Evolutionary conservation across 768 basidiomycete species (phyloP).

Genomic region (Lactarius pseudohatsudake): DNA sequence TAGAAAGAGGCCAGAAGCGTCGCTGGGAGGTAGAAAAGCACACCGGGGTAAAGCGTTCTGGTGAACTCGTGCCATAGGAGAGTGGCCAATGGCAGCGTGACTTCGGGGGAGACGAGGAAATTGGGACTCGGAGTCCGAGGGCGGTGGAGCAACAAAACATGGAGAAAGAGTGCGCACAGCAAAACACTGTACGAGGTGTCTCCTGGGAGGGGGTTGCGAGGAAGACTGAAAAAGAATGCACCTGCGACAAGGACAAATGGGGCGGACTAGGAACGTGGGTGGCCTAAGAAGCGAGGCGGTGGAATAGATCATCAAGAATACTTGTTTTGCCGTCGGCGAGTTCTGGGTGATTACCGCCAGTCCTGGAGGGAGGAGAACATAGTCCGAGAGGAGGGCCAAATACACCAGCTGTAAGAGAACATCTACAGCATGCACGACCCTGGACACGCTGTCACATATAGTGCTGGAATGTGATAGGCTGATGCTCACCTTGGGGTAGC

Average conservation of each 20-base stretch:
- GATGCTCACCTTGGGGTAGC: constrained; percentile 46
- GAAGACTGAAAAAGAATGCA: constrained; percentile 44
- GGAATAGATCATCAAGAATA: constrained; percentile 42
- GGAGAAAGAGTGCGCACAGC: constrained; percentile 42
- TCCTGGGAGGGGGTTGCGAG: constrained; percentile 44
- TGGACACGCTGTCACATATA: constrained; percentile 29
- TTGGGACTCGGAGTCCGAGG: constrained; percentile 46
- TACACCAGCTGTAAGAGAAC: constrained; percentile 41
- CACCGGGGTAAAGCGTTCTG: constrained; percentile 41
- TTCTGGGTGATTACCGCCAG: constrained; percentile 33
- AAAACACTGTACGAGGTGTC: constrained; percentile 44
- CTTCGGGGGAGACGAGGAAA: constrained; percentile 42
- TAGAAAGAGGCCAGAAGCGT: constrained; percentile 45
- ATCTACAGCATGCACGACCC: constrained; percentile 48
- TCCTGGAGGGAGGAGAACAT: constrained; percentile 39
- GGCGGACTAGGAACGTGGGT: constrained; percentile 35
- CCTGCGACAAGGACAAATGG: constrained; percentile 43
- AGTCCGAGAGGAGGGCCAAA: constrained; percentile 43
- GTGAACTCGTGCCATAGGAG: constrained; percentile 43
- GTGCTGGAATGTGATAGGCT: neutral
- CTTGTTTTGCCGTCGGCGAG: constrained; percentile 38
- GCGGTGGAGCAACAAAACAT: constrained; percentile 48
- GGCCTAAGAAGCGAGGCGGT: constrained; percentile 39
- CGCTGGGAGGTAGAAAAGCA: constrained; percentile 50
- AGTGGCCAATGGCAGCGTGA: constrained; percentile 46